A percentile compares a stretch with the other conserved stretches of the same genome.
Evolutionary conservation across 2,329 filamentous ascomycete genomes (phyloP).

Genomic region (Xylariomycetidae sp.): DNA sequence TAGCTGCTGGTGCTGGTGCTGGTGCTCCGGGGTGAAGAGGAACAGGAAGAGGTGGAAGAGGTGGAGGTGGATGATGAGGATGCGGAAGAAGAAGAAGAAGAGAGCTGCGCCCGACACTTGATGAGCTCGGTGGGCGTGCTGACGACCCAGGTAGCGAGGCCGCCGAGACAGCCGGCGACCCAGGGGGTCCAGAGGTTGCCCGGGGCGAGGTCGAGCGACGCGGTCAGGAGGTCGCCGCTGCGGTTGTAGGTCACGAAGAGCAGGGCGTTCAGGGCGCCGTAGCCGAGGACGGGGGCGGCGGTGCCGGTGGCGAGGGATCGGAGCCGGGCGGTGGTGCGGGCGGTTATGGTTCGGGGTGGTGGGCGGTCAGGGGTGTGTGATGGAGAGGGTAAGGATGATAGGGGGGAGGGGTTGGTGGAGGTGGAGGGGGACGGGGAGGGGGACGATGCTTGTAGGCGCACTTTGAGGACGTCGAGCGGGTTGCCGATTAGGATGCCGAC

Average conservation of each 20-base stretch:
- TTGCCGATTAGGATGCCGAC: slow-evolving; percentile 86
- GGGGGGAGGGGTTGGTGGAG: slow-evolving; percentile 11
- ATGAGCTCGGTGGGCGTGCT: slow-evolving; percentile 86
- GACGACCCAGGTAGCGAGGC: slow-evolving; percentile 79
- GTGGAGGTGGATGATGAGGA: background rate
- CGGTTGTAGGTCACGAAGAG: slow-evolving; percentile 90
- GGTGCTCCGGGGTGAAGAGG: background rate
- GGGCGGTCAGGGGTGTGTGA: slow-evolving; percentile 20
- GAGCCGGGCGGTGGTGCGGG: slow-evolving; percentile 19
- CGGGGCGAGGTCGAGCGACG: slow-evolving; percentile 21
- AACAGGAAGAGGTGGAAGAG: no score
- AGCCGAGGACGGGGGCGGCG: slow-evolving; percentile 81
- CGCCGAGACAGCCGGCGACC: slow-evolving; percentile 74
- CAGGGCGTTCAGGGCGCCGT: slow-evolving; percentile 85
- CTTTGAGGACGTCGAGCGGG: slow-evolving; percentile 67
- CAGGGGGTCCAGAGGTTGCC: slow-evolving; percentile 64
- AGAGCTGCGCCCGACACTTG: slow-evolving; percentile 80
- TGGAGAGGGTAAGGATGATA: slow-evolving; percentile 10
- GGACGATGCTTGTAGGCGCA: slow-evolving; percentile 65
- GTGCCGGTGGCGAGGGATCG: slow-evolving; percentile 56
- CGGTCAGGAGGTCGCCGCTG: slow-evolving; percentile 59
- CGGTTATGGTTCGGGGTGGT: slow-evolving; percentile 8
- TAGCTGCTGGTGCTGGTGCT: slow-evolving; percentile 49
- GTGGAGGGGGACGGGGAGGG: slow-evolving; percentile 25
- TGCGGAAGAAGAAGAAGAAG: slow-evolving; percentile 15